Conservation (phyloP, 2,329 filamentous ascomycete species). For the Gyromitra esculenta region DNA sequence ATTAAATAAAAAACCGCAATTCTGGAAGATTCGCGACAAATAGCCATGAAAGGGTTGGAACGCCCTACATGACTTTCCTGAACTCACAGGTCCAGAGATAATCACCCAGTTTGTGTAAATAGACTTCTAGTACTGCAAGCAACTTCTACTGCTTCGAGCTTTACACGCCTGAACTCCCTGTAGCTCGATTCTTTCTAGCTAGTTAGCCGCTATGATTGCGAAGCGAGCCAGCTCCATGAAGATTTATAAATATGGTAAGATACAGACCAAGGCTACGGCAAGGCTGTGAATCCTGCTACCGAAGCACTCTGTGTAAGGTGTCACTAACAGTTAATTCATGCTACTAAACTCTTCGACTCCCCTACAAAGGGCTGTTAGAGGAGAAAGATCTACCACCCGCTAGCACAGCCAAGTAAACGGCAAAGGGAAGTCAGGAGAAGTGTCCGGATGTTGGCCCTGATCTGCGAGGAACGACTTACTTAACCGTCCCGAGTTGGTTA, state of each 20-base stretch:
- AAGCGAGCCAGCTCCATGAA: not conserved
- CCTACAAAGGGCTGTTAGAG: not conserved
- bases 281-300: not conserved
- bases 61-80: not conserved
- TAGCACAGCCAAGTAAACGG: not conserved
- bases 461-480: slow-evolving; percentile 6
- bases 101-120: not conserved
- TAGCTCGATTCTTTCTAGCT: not conserved
- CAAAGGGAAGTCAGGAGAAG: not conserved
- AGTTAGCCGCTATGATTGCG: not conserved
- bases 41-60: not conserved
- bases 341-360: not conserved
- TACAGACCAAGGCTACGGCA: not conserved
- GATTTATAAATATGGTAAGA: not conserved
- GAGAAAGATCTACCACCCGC: not conserved
- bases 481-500: not conserved
- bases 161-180: not conserved
- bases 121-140: not conserved
- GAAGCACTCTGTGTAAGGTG: not conserved
- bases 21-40: not conserved
- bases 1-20: not conserved
- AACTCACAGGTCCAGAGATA: not conserved
- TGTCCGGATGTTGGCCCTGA: not conserved
- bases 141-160: not conserved
- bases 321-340: not conserved